phyloP scores from a whole-genome alignment of 139 green algal genomes.

The Tetradesmus obliquus region DNA sequence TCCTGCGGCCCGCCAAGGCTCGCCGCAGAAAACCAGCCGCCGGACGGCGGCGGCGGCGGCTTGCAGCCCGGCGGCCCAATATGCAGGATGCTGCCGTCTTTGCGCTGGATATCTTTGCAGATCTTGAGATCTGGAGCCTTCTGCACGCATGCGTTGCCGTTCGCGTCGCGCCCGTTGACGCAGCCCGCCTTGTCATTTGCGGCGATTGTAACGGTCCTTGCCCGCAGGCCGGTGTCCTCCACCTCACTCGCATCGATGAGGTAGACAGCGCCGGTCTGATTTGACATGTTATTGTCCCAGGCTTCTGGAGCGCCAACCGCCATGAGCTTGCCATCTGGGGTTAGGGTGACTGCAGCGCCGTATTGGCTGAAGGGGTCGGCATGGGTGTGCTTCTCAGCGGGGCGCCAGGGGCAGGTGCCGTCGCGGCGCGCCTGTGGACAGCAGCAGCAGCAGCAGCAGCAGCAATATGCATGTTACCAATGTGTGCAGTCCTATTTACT shows the following conservation, averaged over 20 bases:
- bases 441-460: background rate
- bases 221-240: background rate
- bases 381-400: conserved; percentile 19
- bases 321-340: conserved; percentile 15
- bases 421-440: background rate
- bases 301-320: background rate
- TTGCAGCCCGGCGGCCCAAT: background rate
- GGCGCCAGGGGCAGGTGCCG: conserved; percentile 11
- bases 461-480: background rate
- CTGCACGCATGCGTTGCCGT: conserved; percentile 19
- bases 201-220: conserved; percentile 4
- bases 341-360: background rate
- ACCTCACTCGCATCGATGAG: conserved; percentile 13
- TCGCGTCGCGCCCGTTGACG: background rate
- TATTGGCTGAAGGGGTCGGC: conserved; percentile 22
- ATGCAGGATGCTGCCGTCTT: background rate
- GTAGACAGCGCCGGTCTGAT: conserved; percentile 14
- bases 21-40: background rate
- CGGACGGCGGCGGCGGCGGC: background rate
- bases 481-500: background rate
- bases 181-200: conserved; percentile 33
- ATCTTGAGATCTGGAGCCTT: background rate
- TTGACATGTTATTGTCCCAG: conserved; percentile 35
- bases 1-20: background rate
- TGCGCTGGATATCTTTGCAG: background rate